Percentiles rank a stretch among this genome's conserved stretches.
Evolutionary conservation across 139 green algal genomes (phyloP).

Genomic region (Microglena sp.): DNA sequence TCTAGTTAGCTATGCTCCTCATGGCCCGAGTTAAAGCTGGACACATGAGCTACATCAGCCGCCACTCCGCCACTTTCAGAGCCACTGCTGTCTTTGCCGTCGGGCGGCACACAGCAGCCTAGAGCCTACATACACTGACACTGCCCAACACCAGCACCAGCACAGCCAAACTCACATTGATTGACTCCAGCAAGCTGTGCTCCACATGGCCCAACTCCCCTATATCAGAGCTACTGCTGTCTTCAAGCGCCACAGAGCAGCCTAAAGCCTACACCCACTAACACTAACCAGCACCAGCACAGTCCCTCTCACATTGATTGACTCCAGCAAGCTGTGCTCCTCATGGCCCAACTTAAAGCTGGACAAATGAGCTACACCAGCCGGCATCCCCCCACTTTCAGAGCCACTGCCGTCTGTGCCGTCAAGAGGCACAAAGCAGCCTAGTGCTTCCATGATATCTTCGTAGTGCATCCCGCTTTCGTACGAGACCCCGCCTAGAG

Average conservation of each 20-base stretch:
- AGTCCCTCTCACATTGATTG: background rate
- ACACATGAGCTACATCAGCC: background rate
- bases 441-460: slow-evolving; percentile 25
- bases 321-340: background rate
- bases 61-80: background rate
- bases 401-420: slow-evolving; percentile 4
- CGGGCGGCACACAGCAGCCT: background rate
- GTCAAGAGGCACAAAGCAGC: slow-evolving; percentile 6
- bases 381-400: background rate
- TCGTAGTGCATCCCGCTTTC: slow-evolving; percentile 40
- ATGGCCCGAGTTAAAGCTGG: too few relatives aligned
- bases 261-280: background rate
- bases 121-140: background rate
- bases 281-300: background rate
- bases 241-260: background rate
- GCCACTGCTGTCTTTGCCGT: background rate
- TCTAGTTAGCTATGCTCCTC: background rate
- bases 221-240: background rate
- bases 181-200: background rate
- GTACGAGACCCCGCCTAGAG: slow-evolving; percentile 30
- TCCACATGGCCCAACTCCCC: background rate
- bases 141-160: background rate
- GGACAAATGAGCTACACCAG: background rate
- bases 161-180: background rate
- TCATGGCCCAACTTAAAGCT: background rate